Percentiles rank a stretch among this genome's conserved stretches.
These are phyloP conservation scores for Camillea tinctor DNA, from an alignment of 2,329 filamentous ascomycete genomes.

Conservation along the genomic window DNA sequence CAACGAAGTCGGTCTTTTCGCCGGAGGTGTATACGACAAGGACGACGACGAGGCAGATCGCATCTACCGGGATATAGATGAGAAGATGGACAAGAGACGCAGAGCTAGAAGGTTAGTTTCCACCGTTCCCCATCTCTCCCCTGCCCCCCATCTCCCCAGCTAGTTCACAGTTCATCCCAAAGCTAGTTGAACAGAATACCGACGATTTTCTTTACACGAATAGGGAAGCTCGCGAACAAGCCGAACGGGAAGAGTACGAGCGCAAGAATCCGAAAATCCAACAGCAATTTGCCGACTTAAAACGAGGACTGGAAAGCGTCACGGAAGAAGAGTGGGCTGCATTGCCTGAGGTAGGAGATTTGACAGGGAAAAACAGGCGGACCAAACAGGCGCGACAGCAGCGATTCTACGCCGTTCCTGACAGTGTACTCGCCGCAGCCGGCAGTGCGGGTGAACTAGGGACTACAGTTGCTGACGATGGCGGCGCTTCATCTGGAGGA, in stretches of 20 bases:
- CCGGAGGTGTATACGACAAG: slow-evolving; percentile 92
- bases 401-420: slow-evolving; percentile 92
- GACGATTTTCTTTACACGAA: slow-evolving; percentile 61
- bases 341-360: slow-evolving; percentile 90
- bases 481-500: slow-evolving; percentile 45
- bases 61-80: slow-evolving; percentile 94
- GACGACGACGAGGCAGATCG: slow-evolving; percentile 97
- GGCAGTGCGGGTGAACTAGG: slow-evolving; percentile 78
- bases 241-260: slow-evolving; percentile 93
- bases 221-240: slow-evolving; percentile 91
- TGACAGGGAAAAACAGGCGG: slow-evolving; percentile 90
- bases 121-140: slow-evolving; percentile 22
- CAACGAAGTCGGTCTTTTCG: slow-evolving; percentile 94
- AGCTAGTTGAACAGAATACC: slow-evolving; percentile 73
- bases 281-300: slow-evolving; percentile 94
- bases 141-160: slow-evolving; percentile 37
- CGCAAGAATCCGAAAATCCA: slow-evolving; percentile 97
- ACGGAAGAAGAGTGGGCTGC: slow-evolving; percentile 96
- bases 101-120: slow-evolving; percentile 84
- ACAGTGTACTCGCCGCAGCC: slow-evolving; percentile 89
- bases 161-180: slow-evolving; percentile 66
- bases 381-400: slow-evolving; percentile 79
- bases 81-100: slow-evolving; percentile 90
- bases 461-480: slow-evolving; percentile 85
- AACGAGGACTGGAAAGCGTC: slow-evolving; percentile 82